Evolutionary conservation across 106 monocot species (phyloP).

Genomic region (Phalaenopsis aphrodite): DNA sequence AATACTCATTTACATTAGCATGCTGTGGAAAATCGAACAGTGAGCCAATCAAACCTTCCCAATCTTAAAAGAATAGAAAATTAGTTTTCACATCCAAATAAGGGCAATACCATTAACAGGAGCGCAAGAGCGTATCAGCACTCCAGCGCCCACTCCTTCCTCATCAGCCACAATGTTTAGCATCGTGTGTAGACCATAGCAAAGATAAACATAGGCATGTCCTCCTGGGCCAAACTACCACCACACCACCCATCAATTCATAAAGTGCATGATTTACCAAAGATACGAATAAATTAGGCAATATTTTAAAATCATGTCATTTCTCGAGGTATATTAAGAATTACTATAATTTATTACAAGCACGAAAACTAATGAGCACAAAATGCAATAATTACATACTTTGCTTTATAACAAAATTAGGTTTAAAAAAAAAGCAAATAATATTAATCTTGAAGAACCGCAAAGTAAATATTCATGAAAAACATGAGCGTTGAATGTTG

Average conservation of each 20-base stretch:
- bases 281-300: background rate
- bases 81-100: background rate
- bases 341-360: too few species aligned
- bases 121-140: constrained; percentile 76
- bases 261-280: background rate
- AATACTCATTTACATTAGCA: constrained; percentile 1
- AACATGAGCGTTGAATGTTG: too few species aligned
- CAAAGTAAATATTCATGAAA: too few species aligned
- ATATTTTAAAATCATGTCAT: background rate
- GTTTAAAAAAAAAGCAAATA: too few species aligned
- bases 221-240: constrained; percentile 89
- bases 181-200: constrained; percentile 96
- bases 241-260: background rate
- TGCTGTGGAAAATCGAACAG: background rate
- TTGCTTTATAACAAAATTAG: too few species aligned
- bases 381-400: too few species aligned
- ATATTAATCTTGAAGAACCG: too few species aligned
- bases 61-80: background rate
- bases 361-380: too few species aligned
- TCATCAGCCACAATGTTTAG: constrained; percentile 89
- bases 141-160: constrained; percentile 84
- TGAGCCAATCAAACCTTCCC: background rate
- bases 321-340: background rate
- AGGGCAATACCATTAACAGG: constrained; percentile 55
- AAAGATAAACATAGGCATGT: constrained; percentile 94